A percentile compares a stretch with the other conserved stretches of the same genome.
Evolutionary conservation across 768 basidiomycete species (phyloP).

Genomic region (Leccinum subgranulosum): DNA sequence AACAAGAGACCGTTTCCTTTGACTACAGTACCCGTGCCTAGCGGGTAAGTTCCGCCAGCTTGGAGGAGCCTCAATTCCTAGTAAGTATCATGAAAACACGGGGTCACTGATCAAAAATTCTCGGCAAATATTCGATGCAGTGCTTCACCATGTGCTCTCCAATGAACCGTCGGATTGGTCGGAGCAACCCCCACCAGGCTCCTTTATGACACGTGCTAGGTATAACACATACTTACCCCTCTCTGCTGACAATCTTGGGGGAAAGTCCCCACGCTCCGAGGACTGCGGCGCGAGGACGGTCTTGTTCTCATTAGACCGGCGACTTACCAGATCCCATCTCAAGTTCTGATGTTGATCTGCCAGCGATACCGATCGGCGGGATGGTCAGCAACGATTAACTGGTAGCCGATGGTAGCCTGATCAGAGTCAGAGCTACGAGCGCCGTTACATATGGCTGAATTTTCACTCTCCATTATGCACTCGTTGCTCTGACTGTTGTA

Average conservation of each 20-base stretch:
- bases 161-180: slow-evolving; percentile 27
- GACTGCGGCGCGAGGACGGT: slow-evolving; percentile 75
- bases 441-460: too few relatives aligned
- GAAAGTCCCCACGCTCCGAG: slow-evolving; percentile 79
- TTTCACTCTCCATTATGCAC: too few relatives aligned
- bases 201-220: too few relatives aligned
- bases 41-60: not conserved
- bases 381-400: not conserved
- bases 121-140: slow-evolving; percentile 86
- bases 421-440: too few relatives aligned
- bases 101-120: slow-evolving; percentile 35
- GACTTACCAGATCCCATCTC: not conserved
- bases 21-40: not conserved
- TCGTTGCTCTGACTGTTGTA: too few relatives aligned
- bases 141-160: slow-evolving; percentile 85
- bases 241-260: slow-evolving; percentile 85
- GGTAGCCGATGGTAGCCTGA: too few relatives aligned
- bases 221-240: slow-evolving; percentile 47
- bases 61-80: not conserved
- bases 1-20: not conserved
- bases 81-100: not conserved
- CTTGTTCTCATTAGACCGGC: slow-evolving; percentile 54
- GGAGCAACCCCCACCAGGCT: too few relatives aligned
- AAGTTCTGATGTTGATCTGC: not conserved
- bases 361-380: not conserved